These are phyloP conservation scores for Globisporangium megalacanthum DNA, from an alignment of 352 stramenopile species.

Conservation along the genomic window DNA sequence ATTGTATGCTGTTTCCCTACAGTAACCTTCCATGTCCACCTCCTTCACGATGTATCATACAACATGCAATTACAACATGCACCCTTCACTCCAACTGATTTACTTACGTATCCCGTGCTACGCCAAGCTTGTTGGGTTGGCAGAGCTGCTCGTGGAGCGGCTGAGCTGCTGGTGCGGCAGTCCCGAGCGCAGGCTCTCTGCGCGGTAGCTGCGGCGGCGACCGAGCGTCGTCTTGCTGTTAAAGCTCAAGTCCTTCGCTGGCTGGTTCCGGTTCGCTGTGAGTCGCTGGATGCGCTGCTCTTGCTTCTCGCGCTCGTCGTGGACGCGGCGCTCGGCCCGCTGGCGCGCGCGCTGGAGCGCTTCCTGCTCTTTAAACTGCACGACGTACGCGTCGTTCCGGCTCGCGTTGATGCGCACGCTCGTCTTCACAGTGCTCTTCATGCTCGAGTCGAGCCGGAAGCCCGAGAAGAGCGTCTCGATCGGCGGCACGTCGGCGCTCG, in stretches of 20 bases:
- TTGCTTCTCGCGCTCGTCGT: constrained; percentile 64
- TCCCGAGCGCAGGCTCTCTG: constrained; percentile 36
- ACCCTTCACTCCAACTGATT: background rate
- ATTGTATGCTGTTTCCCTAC: no score
- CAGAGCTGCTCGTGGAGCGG: constrained; percentile 16
- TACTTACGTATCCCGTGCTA: constrained; percentile 13
- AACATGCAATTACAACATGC: no score
- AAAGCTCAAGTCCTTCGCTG: constrained; percentile 25
- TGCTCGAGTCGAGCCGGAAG: constrained; percentile 64
- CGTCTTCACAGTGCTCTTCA: constrained; percentile 67
- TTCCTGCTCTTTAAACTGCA: constrained; percentile 62
- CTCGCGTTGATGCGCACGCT: constrained; percentile 79
- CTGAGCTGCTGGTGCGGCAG: constrained; percentile 24
- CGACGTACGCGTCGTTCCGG: constrained; percentile 58
- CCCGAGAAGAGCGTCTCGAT: constrained; percentile 54
- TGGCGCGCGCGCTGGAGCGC: constrained; percentile 42
- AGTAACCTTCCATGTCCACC: no score
- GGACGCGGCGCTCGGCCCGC: constrained; percentile 57
- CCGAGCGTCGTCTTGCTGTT: constrained; percentile 41
- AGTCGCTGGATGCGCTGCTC: constrained; percentile 51
- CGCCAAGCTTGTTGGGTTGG: constrained; percentile 11
- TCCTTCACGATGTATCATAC: no score
- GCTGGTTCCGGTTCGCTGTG: constrained; percentile 23
- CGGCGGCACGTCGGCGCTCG: constrained; percentile 23
- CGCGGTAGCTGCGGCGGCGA: constrained; percentile 47